A percentile compares a stretch with the other conserved stretches of the same genome.
phyloP scores from a whole-genome alignment of 1,284 basidiomycete species.

The Crucibulum parvulum region DNA sequence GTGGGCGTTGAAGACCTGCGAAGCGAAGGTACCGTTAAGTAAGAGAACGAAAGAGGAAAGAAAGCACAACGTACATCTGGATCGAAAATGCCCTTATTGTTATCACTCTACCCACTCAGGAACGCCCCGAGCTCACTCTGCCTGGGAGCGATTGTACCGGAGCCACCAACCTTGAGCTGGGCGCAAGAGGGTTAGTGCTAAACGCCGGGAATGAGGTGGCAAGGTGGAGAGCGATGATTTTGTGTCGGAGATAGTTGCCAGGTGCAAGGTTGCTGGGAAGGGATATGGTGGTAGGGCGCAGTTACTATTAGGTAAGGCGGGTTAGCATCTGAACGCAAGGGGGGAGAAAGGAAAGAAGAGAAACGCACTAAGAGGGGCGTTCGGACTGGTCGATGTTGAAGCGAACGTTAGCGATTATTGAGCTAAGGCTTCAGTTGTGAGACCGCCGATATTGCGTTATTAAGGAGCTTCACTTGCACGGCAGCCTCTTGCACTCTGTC shows the following conservation, averaged over 20 bases:
- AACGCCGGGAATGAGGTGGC: conserved; percentile 57
- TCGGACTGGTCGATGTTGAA: conserved; percentile 14
- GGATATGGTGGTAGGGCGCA: conserved; percentile 49
- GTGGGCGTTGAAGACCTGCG: conserved; percentile 9
- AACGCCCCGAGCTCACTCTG: conserved; percentile 57
- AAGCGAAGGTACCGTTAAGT: too few species aligned
- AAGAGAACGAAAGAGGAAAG: conserved; percentile 27
- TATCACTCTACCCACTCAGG: conserved; percentile 69
- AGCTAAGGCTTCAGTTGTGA: too few species aligned
- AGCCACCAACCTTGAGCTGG: conserved; percentile 64
- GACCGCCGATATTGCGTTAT: too few species aligned
- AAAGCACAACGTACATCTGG: conserved; percentile 45
- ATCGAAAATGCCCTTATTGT: conserved; percentile 62
- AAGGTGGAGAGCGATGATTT: conserved; percentile 71
- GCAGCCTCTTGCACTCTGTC: too few species aligned
- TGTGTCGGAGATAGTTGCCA: conserved; percentile 76
- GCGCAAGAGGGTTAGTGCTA: conserved; percentile 80
- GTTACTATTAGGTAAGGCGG: conserved; percentile 19
- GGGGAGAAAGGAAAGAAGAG: not conserved
- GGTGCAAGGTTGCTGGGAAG: conserved; percentile 61
- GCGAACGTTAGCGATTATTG: too few species aligned
- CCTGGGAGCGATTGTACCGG: conserved; percentile 49
- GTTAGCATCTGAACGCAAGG: not conserved
- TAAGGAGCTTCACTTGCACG: too few species aligned
- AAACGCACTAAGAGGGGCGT: conserved; percentile 38